Percentiles rank a stretch among this genome's conserved stretches.
These are phyloP conservation scores for Chimonanthus salicifolius DNA, from an alignment of 164 flowering plant genomes.

Conservation along the genomic window DNA sequence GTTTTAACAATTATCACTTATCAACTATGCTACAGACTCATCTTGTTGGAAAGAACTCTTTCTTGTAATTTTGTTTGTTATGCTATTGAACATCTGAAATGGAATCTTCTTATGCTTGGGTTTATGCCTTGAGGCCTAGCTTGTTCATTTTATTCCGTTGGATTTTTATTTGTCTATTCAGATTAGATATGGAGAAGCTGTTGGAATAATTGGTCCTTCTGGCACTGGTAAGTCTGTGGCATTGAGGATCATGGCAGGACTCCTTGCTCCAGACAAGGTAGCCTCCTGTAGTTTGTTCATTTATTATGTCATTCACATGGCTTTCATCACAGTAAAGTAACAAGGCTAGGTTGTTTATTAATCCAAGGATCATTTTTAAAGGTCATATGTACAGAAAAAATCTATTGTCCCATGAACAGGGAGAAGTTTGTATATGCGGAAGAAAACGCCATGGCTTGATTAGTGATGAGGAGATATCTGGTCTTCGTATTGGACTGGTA, in stretches of 20 bases:
- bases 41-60: too few relatives aligned
- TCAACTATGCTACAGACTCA: too few relatives aligned
- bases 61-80: too few relatives aligned
- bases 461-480: conserved; percentile 81
- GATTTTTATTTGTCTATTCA: conserved; percentile 18
- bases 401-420: conserved; percentile 41
- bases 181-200: conserved; percentile 98
- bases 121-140: not conserved
- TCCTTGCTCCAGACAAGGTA: conserved; percentile 97
- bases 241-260: conserved; percentile 91
- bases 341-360: not conserved
- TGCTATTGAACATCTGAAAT: not conserved
- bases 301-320: not conserved
- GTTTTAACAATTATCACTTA: too few relatives aligned
- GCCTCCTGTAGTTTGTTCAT: not conserved
- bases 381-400: not conserved
- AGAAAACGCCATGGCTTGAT: conserved; percentile 75
- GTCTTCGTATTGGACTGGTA: conserved; percentile 97
- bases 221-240: conserved; percentile 97
- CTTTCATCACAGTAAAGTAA: not conserved
- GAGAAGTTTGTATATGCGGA: conserved; percentile 85
- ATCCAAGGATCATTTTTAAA: not conserved
- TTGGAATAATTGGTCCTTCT: conserved; percentile 98
- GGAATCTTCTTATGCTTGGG: not conserved
- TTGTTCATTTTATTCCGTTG: not conserved